Conservation (phyloP, 495 filamentous ascomycete species). For the Friedmanniomyces simplex region DNA sequence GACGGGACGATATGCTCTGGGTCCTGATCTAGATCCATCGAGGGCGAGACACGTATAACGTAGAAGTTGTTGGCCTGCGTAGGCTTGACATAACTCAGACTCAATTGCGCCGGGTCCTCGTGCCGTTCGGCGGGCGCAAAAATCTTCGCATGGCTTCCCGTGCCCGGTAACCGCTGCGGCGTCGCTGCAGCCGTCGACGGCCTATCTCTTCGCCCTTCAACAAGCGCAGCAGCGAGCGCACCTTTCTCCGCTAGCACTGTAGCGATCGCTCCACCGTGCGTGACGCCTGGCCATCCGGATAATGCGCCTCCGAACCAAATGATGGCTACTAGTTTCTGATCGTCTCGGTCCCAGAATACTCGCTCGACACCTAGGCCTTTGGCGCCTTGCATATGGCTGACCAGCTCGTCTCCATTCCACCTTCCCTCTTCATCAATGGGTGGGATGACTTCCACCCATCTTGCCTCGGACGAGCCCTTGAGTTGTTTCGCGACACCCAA, state of each 20-base stretch:
- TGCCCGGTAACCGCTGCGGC: constrained; percentile 19
- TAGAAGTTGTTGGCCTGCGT: constrained; percentile 53
- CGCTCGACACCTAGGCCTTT: constrained; percentile 26
- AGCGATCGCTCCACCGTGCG: constrained; percentile 65
- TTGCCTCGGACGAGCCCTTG: constrained; percentile 18
- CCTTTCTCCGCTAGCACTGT: constrained; percentile 62
- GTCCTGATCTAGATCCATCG: constrained; percentile 20
- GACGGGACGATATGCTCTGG: constrained; percentile 19
- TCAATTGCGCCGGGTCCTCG: constrained; percentile 35
- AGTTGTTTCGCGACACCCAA: constrained; percentile 12
- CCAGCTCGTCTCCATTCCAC: not conserved
- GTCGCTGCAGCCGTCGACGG: constrained; percentile 7
- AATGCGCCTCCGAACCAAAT: constrained; percentile 55
- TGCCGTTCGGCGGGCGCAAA: constrained; percentile 25
- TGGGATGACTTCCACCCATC: constrained; percentile 21
- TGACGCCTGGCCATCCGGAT: constrained; percentile 62
- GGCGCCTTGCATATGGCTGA: constrained; percentile 22
- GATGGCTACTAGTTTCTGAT: constrained; percentile 40
- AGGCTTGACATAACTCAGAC: constrained; percentile 51
- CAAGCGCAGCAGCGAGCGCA: constrained; percentile 37
- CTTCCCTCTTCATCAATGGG: not conserved
- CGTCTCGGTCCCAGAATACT: constrained; percentile 42
- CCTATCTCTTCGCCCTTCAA: not conserved
- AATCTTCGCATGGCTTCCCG: constrained; percentile 26
- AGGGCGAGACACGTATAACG: constrained; percentile 44